Base-by-base conservation (phyloP, 2,329 filamentous ascomycete genomes). In the Neodidymelliopsis sp. region DNA sequence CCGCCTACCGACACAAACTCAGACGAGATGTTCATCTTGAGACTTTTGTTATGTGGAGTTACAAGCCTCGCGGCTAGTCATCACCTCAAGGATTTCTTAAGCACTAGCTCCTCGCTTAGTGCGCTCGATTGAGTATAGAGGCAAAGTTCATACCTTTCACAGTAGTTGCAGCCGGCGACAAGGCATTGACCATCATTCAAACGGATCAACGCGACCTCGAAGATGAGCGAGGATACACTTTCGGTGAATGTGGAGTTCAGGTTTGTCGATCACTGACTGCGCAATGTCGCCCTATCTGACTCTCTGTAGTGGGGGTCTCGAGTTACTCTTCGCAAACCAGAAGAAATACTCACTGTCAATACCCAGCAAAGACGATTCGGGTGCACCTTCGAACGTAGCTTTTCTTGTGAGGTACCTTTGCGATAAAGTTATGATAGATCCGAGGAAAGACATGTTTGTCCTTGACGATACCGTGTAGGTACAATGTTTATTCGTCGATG, bases 261-360 rank as follows among this genome's bases (percentile, higher is more conserved):
- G 87, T 88, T 76, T 55, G 77, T 71, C 6, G 8, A 3, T n/a
- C 3, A 3, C 24, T 20, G 13, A 9, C 11, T 28, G 5, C 7
- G 29, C 7, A 12, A 4, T 1, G 11, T 15, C 4, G n/a, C 8
- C 4, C 6, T 10, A 8, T 28, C 58, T 65, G 30, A 65, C 44
- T 20, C 9, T 46, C 12, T 45, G 19, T 38, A 80, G 94, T 57
- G 94, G 94, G 54, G 94, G 94, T 16, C 83, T 99, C 13, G 94
- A 99, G 76, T 88, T 96, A 77, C 86, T 99, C 58, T 99, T 99
- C 76, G 85, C 87, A 23, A 88, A 96, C 70, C 80, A 91, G 74
- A 84, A 87, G 46, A 88, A 85, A 61, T 89, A 93, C 70, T 76
- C 79, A 16, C 71, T 99, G 34, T 75, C 80, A 3, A 73, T 97